Conservation (phyloP, 106 monocot genomes). For the Dactylorhiza incarnata region DNA sequence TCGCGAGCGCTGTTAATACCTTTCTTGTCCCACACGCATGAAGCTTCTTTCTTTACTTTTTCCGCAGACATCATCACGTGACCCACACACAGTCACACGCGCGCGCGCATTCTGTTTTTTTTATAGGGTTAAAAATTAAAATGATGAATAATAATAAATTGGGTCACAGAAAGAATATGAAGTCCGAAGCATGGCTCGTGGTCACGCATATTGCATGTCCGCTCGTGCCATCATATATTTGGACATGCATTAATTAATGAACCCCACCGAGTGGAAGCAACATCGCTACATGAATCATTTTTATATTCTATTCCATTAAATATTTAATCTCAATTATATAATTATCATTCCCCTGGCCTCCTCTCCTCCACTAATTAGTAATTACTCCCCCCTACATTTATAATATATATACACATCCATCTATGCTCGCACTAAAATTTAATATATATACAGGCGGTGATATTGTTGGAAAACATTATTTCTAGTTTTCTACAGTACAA, state of each 20-base stretch:
- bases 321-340: too few species aligned
- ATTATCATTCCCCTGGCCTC: too few species aligned
- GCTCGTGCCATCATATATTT: not conserved
- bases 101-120: too few species aligned
- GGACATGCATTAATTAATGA: not conserved
- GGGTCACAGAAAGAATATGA: not conserved
- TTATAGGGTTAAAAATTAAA: too few species aligned
- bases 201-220: not conserved
- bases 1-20: not conserved
- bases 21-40: slow-evolving; percentile 2
- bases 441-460: too few species aligned
- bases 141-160: not conserved
- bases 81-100: not conserved
- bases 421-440: too few species aligned
- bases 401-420: too few species aligned
- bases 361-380: too few species aligned
- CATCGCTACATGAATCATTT: not conserved
- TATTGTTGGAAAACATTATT: too few species aligned
- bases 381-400: too few species aligned
- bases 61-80: slow-evolving; percentile 1
- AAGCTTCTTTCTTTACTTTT: not conserved
- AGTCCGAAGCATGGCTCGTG: not conserved
- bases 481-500: too few species aligned
- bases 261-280: not conserved
- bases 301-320: too few species aligned